Percentiles rank a stretch among this genome's conserved stretches.
These are phyloP conservation scores for Triangularia setosa DNA, from an alignment of 2,329 filamentous ascomycete genomes.

Conservation along the genomic window DNA sequence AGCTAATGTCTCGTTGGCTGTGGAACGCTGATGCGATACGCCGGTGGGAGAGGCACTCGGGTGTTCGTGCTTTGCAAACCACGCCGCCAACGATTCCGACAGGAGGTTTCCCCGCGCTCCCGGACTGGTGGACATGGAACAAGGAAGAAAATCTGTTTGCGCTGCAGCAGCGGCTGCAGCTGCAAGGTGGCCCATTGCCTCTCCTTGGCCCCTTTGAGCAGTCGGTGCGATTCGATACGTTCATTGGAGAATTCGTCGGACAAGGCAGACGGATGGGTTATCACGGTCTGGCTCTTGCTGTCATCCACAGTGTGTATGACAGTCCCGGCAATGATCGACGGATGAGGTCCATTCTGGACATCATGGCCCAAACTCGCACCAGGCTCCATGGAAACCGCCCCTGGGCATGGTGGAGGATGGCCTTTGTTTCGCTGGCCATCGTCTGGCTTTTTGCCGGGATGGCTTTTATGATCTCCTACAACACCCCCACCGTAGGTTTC, in stretches of 20 bases:
- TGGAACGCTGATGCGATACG: conserved; percentile 16
- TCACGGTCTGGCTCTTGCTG: conserved; percentile 40
- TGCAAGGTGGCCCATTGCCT: neutral
- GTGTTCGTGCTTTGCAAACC: neutral
- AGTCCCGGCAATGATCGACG: neutral
- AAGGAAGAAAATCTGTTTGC: conserved; percentile 31
- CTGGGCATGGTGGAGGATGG: conserved; percentile 8
- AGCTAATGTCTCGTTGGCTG: conserved; percentile 17
- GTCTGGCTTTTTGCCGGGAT: conserved; percentile 16
- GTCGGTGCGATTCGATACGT: neutral
- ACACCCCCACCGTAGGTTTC: conserved; percentile 42
- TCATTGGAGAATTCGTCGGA: conserved; percentile 33
- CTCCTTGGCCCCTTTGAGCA: neutral
- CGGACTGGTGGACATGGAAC: conserved; percentile 25
- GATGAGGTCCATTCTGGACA: neutral
- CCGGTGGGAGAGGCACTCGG: conserved; percentile 1
- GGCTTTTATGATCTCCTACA: conserved; percentile 15
- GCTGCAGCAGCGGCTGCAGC: too few relatives aligned
- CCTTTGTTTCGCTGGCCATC: conserved; percentile 6
- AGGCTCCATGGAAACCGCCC: neutral
- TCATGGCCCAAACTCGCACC: neutral
- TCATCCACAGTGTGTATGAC: conserved; percentile 28
- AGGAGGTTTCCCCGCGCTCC: neutral
- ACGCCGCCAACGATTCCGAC: neutral
- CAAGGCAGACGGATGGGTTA: conserved; percentile 37